Conservation (phyloP, 495 filamentous ascomycete genomes). For the Daldinia vernicosa region DNA sequence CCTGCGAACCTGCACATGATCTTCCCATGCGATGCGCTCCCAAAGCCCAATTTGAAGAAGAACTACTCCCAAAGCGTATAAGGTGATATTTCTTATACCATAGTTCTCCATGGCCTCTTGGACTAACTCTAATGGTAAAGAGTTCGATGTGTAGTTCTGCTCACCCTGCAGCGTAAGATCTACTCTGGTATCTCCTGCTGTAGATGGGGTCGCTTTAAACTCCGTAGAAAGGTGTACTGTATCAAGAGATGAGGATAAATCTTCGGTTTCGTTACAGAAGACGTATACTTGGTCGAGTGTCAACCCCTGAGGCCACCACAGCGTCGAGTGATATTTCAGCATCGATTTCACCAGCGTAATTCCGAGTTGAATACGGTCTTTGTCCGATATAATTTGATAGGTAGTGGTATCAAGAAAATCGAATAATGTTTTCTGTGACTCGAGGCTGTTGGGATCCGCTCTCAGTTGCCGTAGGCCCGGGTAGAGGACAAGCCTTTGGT, state of each 20-base stretch:
- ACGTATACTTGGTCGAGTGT: not conserved
- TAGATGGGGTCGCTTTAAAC: not conserved
- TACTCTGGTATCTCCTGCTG: not conserved
- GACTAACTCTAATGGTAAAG: conserved; percentile 3
- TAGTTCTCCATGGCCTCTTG: conserved; percentile 30
- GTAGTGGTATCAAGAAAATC: not conserved
- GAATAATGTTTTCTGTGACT: not conserved
- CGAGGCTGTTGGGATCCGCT: not conserved
- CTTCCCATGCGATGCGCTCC: conserved; percentile 19
- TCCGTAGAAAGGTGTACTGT: not conserved
- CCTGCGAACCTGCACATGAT: conserved; percentile 4
- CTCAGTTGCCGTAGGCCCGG: not conserved
- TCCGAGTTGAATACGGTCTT: not conserved
- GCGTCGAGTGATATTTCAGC: not conserved
- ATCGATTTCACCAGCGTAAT: not conserved
- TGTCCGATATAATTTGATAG: not conserved
- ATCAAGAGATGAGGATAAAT: not conserved
- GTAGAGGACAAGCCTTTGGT: not conserved
- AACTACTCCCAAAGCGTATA: conserved; percentile 43
- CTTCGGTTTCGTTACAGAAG: not conserved
- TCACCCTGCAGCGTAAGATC: not conserved
- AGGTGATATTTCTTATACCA: conserved; percentile 39
- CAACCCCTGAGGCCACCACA: not conserved
- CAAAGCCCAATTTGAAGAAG: conserved; percentile 42
- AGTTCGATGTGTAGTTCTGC: not conserved